Conservation (phyloP, 2,329 filamentous ascomycete genomes). For the Fragosphaeria purpurea region DNA sequence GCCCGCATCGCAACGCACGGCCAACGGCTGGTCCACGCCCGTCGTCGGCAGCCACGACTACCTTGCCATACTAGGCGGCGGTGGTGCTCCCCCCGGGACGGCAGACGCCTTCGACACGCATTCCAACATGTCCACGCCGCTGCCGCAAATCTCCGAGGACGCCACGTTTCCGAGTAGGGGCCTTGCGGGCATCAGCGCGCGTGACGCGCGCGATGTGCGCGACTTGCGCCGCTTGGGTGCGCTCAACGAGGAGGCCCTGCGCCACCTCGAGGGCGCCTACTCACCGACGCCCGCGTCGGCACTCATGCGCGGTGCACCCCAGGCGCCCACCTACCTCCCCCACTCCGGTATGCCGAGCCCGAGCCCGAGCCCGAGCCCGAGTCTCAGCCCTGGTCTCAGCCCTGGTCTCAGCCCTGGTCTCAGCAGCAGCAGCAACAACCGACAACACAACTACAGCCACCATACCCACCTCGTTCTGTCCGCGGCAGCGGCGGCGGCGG, state of each 20-base stretch:
- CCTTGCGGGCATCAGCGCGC: neutral
- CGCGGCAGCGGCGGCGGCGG: slow-evolving; percentile 13
- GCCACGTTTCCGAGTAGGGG: neutral
- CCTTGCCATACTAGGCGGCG: slow-evolving; percentile 4
- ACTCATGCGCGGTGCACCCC: neutral
- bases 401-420: too few relatives aligned
- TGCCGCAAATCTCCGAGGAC: slow-evolving; percentile 14
- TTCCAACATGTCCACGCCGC: slow-evolving; percentile 9
- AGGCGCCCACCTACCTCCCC: slow-evolving; percentile 10
- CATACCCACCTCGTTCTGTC: slow-evolving; percentile 1
- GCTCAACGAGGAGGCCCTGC: slow-evolving; percentile 19
- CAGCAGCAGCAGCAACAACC: neutral
- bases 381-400: too few relatives aligned
- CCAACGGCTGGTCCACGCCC: too few relatives aligned
- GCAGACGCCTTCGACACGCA: slow-evolving; percentile 2
- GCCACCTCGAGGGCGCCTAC: slow-evolving; percentile 16
- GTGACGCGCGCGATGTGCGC: neutral
- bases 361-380: neutral
- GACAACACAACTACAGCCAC: neutral
- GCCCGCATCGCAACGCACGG: neutral
- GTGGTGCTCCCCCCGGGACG: slow-evolving; percentile 1
- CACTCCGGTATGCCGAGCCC: slow-evolving; percentile 7
- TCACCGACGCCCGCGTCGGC: neutral
- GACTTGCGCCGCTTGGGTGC: neutral
- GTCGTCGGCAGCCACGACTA: neutral